phyloP scores from a whole-genome alignment of 75 land plant genomes.

The Isoetes taiwanensis region DNA sequence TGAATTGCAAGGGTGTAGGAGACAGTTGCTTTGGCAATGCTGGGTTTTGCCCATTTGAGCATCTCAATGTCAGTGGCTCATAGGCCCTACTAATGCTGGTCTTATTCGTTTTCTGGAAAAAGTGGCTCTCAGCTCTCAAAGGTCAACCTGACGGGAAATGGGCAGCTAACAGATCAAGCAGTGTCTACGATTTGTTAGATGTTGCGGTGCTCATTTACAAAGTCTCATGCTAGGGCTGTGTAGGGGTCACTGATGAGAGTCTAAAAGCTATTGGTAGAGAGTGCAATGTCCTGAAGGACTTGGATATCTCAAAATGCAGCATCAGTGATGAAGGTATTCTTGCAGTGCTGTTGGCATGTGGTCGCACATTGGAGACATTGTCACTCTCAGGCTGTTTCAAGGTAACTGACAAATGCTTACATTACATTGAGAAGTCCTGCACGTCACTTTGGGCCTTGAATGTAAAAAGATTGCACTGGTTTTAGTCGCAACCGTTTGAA shows the following conservation, averaged over 20 bases:
- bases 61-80: slow-evolving; percentile 51
- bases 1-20: slow-evolving; percentile 51
- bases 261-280: slow-evolving; percentile 34
- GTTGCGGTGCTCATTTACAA: slow-evolving; percentile 42
- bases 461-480: slow-evolving; percentile 45
- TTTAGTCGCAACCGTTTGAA: slow-evolving; percentile 32
- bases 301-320: slow-evolving; percentile 50
- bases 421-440: slow-evolving; percentile 32
- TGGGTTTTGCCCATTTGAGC: slow-evolving; percentile 44
- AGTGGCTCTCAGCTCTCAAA: slow-evolving; percentile 37
- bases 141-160: slow-evolving; percentile 52
- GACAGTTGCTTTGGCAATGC: slow-evolving; percentile 29
- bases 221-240: slow-evolving; percentile 54
- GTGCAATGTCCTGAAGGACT: slow-evolving; percentile 41
- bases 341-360: slow-evolving; percentile 29
- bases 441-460: slow-evolving; percentile 47
- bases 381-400: slow-evolving; percentile 49
- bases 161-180: slow-evolving; percentile 40
- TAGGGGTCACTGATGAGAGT: slow-evolving; percentile 46
- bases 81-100: slow-evolving; percentile 44
- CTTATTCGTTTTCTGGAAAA: slow-evolving; percentile 35
- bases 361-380: slow-evolving; percentile 37
- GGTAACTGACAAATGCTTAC: slow-evolving; percentile 48
- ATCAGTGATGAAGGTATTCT: slow-evolving; percentile 61
- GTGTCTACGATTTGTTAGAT: slow-evolving; percentile 31